Base-by-base conservation (phyloP, 148 eudicot genomes). In the Beta vulgaris region DNA sequence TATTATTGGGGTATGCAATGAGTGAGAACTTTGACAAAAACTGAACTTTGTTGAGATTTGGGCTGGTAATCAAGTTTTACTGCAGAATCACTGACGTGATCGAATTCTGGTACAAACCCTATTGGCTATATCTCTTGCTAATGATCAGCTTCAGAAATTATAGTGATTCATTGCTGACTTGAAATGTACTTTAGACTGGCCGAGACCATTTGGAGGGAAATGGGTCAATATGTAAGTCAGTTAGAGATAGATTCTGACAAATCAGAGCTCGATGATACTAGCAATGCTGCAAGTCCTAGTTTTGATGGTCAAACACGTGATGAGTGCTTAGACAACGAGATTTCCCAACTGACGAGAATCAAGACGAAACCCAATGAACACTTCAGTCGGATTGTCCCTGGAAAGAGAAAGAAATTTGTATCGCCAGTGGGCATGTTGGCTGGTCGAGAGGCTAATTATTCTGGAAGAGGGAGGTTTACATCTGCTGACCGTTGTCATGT, bases 371-470 rank as follows among this genome's bases (percentile, higher is more conserved):
- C 98, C 69, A 85, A 80, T 78, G 84, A 85, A 26, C 89, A 70
- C 60, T 73, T 91, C 59, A 81, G 84, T 49, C 79, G 78, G 29
- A 55, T 75, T 21, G 40, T 71, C 10, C 83, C 76, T 10, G 88
- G 87, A 37, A 88, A 83, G 64, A 73, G 73, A 12, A 83, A 80
- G 64, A 60, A 37, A 36, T 82, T 84, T 28, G 75, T 91, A 36
- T 86, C 93, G 0, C 74, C 89, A 0, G 82, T 84, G 54, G 87
- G 74, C 61, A 89, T 93, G 90, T 65, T 93, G 84, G 88, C 86
- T 29, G 93, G 87, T 25, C 89, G 98, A 71, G 96, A 93, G 85
- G 80, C 85, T 58, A 93, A 93, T 78, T 81, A 69, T 74, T 89
- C 93, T 0, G 85, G 91, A 64, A 86, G 89, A 82, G 96, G 96